Evolutionary conservation across 768 basidiomycete genomes (phyloP).

Genomic region (Tylopilus balloui): DNA sequence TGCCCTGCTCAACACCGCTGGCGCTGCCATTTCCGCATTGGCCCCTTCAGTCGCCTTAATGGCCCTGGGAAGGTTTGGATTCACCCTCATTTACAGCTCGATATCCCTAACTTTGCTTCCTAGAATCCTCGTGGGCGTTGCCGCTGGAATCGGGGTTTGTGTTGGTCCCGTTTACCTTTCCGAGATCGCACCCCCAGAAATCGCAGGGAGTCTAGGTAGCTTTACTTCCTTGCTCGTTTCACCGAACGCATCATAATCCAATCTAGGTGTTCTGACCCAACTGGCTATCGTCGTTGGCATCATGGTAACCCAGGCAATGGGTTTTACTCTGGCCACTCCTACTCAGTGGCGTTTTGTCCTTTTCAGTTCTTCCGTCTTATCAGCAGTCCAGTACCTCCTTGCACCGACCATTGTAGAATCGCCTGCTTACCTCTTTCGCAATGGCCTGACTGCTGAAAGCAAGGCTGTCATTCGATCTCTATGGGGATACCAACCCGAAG

Average conservation of each 20-base stretch:
- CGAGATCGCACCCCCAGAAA: constrained; percentile 74
- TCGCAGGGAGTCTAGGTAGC: constrained; percentile 71
- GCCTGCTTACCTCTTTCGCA: constrained; percentile 58
- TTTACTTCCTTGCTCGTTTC: not conserved
- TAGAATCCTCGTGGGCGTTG: constrained; percentile 65
- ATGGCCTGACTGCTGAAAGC: constrained; percentile 47
- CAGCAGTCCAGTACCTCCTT: constrained; percentile 51
- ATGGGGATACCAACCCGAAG: constrained; percentile 44
- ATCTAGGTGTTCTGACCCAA: constrained; percentile 72
- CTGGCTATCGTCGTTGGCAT: constrained; percentile 82
- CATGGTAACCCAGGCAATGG: constrained; percentile 78
- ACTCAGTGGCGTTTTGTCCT: constrained; percentile 67
- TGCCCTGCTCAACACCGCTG: constrained; percentile 50
- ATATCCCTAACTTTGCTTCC: not conserved
- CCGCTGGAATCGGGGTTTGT: constrained; percentile 68
- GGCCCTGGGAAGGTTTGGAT: constrained; percentile 60
- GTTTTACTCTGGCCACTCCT: constrained; percentile 66
- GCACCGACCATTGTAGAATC: constrained; percentile 62
- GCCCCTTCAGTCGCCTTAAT: constrained; percentile 53
- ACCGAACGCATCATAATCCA: not conserved
- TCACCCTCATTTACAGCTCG: not conserved
- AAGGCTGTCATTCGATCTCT: constrained; percentile 43
- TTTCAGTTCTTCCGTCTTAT: constrained; percentile 53
- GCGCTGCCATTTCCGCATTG: constrained; percentile 64
- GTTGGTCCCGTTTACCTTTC: constrained; percentile 83